Conservation (phyloP, 192 early-diverging fungal genomes). For the Gonapodya sp. region DNA sequence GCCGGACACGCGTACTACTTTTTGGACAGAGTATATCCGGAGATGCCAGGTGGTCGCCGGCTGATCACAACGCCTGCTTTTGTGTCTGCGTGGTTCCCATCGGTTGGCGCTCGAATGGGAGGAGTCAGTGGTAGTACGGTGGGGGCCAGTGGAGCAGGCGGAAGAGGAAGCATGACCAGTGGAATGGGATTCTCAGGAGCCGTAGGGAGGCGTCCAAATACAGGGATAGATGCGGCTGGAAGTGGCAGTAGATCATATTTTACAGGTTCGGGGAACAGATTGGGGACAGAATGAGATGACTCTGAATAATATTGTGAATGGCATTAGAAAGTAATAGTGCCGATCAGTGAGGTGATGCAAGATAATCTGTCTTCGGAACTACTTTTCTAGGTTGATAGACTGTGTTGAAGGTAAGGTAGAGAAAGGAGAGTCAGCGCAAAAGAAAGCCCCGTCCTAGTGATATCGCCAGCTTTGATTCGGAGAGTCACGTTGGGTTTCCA, state of each 20-base stretch:
- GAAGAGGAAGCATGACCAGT: no score
- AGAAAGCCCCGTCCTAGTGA: no score
- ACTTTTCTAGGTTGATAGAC: slow-evolving; percentile 89
- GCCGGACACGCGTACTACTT: slow-evolving; percentile 69
- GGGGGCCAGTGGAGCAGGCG: background rate
- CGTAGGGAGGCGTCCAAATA: background rate
- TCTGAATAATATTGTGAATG: background rate
- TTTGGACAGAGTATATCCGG: slow-evolving; percentile 54
- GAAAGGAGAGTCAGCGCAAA: no score
- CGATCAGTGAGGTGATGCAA: no score
- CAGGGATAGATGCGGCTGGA: no score
- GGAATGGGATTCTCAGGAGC: background rate
- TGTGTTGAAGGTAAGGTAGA: no score
- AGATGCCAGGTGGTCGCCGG: slow-evolving; percentile 42
- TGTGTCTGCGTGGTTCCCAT: slow-evolving; percentile 17
- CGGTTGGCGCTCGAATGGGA: background rate
- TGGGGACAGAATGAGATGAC: background rate
- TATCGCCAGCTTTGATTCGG: no score
- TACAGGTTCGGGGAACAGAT: background rate
- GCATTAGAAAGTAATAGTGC: no score
- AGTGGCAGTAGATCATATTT: background rate
- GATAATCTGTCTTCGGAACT: no score
- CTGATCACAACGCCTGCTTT: slow-evolving; percentile 57
- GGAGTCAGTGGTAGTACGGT: background rate
- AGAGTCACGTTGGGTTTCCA: no score